Base-by-base conservation (phyloP, 129 eudicot species). In the Ambrosia trifida region DNA sequence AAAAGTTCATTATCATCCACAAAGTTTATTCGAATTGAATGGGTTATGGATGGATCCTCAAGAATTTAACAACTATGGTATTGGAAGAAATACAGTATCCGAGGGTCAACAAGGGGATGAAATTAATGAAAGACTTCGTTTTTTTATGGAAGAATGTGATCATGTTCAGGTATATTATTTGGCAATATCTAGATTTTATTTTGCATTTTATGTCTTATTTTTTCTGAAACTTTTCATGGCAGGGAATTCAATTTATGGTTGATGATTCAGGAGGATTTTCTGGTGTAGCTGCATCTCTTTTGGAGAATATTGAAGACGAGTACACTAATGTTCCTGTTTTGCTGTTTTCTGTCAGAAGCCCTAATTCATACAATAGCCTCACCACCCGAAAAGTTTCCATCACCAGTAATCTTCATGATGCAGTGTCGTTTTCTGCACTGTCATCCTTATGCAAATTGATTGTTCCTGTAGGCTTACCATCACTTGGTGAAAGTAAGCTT, bases 1-100 rank as follows among this genome's bases (percentile, higher is more conserved):
- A 68, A 94, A 94, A 84, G 93, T 90, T 72, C 98, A 94, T 72
- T 94, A 82, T 78, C 97, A 94, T 76, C 98, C 98, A 5, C 90
- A 84, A 78, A 94, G 96, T 88, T 71, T 90, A 54, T 94, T 89
- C 38, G 97, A 90, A 66, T 66, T 94, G 51, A 89, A 72, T 63
- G 98, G 97, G 43, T 78, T 75, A 50, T 90, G 96, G 93, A 66
- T 71, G 64, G 87, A 83, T 50, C 40, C 72, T 66, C 67, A 85
- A 78, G 79, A 82, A 19, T 94, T 87, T 54, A 74, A 85, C 81
- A 87, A 85, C 70, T 84, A 82, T 77, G 94, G 97, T 18, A 77
- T 69, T 51, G 98, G 98, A 64, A 89, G 84, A 74, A 86, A 83
- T 67, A 86, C 95, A 43, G 79, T 89, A 64, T 80, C 84, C 49